Evolutionary conservation across 2,329 filamentous ascomycete genomes (phyloP).

Genomic region (Talaromyces sp.): DNA sequence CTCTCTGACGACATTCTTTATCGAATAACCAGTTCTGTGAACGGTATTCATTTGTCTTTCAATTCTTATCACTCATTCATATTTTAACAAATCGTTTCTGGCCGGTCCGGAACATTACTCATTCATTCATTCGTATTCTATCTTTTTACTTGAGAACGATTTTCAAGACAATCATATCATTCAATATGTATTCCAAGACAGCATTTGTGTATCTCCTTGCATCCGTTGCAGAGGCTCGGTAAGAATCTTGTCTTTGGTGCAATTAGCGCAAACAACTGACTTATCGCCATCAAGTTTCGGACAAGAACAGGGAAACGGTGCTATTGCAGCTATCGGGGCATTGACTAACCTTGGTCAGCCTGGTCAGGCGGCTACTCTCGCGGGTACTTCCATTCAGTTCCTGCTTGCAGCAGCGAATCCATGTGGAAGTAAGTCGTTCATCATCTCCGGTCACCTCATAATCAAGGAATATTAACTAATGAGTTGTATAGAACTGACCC

Average conservation of each 20-base stretch:
- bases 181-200: constrained; percentile 7
- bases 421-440: constrained; percentile 44
- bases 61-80: background rate
- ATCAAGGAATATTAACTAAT: background rate
- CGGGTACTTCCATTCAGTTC: constrained; percentile 59
- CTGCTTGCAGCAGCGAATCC: constrained; percentile 64
- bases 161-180: background rate
- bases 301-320: constrained; percentile 5
- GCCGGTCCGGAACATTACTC: background rate
- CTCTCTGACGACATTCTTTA: constrained; percentile 8
- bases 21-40: constrained; percentile 3
- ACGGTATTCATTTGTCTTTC: background rate
- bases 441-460: background rate
- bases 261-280: background rate
- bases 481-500: constrained; percentile 52
- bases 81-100: background rate
- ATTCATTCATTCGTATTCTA: background rate
- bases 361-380: constrained; percentile 62
- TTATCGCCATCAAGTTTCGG: background rate
- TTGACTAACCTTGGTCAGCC: constrained; percentile 43
- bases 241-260: background rate
- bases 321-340: background rate
- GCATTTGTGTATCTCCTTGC: constrained; percentile 1
- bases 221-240: constrained; percentile 2
- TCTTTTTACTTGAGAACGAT: background rate